Conservation (phyloP, 495 filamentous ascomycete species). For the Hyaloscypha bicolor region DNA sequence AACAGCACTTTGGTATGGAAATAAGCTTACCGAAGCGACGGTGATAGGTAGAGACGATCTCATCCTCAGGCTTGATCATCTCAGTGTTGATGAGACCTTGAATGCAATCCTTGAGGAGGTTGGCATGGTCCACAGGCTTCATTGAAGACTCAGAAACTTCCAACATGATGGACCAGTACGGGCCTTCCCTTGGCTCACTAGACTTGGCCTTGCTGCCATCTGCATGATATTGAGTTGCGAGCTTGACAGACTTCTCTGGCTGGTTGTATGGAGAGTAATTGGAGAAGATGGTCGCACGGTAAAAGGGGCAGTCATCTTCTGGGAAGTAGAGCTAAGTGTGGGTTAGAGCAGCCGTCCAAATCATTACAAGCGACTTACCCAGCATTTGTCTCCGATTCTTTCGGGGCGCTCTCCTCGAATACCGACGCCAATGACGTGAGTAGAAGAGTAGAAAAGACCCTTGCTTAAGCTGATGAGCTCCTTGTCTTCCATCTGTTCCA, state of each 20-base stretch:
- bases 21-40: conserved; percentile 69
- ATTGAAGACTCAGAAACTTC: conserved; percentile 94
- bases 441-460: conserved; percentile 94
- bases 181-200: conserved; percentile 73
- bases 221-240: conserved; percentile 83
- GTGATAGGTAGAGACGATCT: conserved; percentile 99
- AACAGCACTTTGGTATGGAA: no score
- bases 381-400: conserved; percentile 99
- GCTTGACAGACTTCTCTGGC: conserved; percentile 76
- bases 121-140: conserved; percentile 88
- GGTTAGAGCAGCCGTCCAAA: conserved; percentile 22
- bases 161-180: conserved; percentile 99
- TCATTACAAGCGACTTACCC: conserved; percentile 57
- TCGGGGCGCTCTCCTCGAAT: conserved; percentile 91
- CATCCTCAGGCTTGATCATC: conserved; percentile 86
- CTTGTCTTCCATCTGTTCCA: conserved; percentile 83
- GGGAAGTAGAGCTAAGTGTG: conserved; percentile 90
- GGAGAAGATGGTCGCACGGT: conserved; percentile 99
- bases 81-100: conserved; percentile 96
- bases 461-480: conserved; percentile 83
- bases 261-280: conserved; percentile 99
- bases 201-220: conserved; percentile 77
- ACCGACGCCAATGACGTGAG: conserved; percentile 96
- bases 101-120: conserved; percentile 85
- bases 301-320: conserved; percentile 98